Conservation (phyloP, 2,329 filamentous ascomycete genomes). For the Metarhizium guizhouense region DNA sequence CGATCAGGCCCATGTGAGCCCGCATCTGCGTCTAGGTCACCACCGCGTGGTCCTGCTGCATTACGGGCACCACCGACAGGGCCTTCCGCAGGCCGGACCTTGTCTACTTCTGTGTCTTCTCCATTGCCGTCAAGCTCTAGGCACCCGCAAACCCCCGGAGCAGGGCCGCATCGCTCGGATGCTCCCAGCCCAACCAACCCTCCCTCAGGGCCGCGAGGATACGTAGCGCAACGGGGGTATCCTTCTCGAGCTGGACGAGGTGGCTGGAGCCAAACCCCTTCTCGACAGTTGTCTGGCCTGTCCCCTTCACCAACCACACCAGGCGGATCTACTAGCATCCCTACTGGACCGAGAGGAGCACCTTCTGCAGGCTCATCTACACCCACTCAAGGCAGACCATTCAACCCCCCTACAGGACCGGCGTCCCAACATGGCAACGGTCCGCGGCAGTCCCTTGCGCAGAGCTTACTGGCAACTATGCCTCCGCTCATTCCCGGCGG, state of each 20-base stretch:
- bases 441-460: slow-evolving; percentile 37
- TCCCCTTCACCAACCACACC: slow-evolving; percentile 31
- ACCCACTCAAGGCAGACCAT: slow-evolving; percentile 34
- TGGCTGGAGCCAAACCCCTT: slow-evolving; percentile 29
- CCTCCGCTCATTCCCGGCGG: slow-evolving; percentile 45
- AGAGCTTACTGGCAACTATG: slow-evolving; percentile 42
- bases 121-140: slow-evolving; percentile 25
- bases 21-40: slow-evolving; percentile 29
- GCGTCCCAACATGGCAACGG: slow-evolving; percentile 27
- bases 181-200: slow-evolving; percentile 38
- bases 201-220: slow-evolving; percentile 46
- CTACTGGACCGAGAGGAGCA: slow-evolving; percentile 36
- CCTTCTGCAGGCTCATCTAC: slow-evolving; percentile 27
- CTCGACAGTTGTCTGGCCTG: slow-evolving; percentile 23
- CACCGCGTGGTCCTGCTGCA: slow-evolving; percentile 46
- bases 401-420: slow-evolving; percentile 52
- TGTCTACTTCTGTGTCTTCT: slow-evolving; percentile 25
- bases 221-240: slow-evolving; percentile 38
- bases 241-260: slow-evolving; percentile 36
- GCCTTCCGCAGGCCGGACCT: slow-evolving; percentile 28
- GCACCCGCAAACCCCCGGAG: slow-evolving; percentile 24
- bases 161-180: slow-evolving; percentile 26
- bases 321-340: slow-evolving; percentile 31
- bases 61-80: slow-evolving; percentile 42
- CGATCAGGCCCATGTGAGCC: slow-evolving; percentile 19